Evolutionary conservation across 208 protist genomes (phyloP).

Genomic region (Polymyxa betae): DNA sequence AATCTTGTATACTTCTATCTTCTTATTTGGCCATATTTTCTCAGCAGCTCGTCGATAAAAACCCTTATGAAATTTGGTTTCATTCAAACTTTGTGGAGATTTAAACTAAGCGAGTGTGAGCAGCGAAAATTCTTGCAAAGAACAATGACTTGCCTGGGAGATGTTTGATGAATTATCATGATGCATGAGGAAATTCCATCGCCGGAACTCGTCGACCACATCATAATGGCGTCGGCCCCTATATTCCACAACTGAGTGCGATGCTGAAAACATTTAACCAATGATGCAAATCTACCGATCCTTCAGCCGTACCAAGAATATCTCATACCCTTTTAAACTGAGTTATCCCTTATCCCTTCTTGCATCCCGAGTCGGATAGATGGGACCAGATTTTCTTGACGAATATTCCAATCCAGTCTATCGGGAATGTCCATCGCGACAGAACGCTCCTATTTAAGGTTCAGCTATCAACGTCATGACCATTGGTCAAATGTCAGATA

Average conservation of each 20-base stretch:
- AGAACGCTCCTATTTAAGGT: no score
- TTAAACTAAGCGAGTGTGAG: neutral
- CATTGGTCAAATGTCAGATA: no score
- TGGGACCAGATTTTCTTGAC: no score
- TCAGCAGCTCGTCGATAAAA: conserved; percentile 27
- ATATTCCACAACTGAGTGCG: conserved; percentile 31
- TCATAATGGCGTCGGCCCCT: neutral
- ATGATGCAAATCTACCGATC: no score
- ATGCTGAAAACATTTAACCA: conserved; percentile 3
- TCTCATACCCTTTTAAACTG: no score
- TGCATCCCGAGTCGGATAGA: no score
- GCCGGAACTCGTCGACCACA: neutral
- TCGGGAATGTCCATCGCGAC: no score
- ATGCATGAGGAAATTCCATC: conserved; percentile 53
- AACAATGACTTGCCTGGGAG: neutral
- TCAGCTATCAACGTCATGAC: no score
- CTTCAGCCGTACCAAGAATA: no score
- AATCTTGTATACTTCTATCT: conserved; percentile 18
- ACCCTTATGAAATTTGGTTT: conserved; percentile 38
- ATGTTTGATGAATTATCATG: conserved; percentile 28
- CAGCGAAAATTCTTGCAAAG: neutral
- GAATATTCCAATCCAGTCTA: no score
- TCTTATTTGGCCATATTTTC: conserved; percentile 49
- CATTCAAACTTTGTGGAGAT: neutral
- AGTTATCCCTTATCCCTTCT: no score